These are phyloP conservation scores for Galerina sulciceps DNA, from an alignment of 768 basidiomycete species.

Conservation along the genomic window DNA sequence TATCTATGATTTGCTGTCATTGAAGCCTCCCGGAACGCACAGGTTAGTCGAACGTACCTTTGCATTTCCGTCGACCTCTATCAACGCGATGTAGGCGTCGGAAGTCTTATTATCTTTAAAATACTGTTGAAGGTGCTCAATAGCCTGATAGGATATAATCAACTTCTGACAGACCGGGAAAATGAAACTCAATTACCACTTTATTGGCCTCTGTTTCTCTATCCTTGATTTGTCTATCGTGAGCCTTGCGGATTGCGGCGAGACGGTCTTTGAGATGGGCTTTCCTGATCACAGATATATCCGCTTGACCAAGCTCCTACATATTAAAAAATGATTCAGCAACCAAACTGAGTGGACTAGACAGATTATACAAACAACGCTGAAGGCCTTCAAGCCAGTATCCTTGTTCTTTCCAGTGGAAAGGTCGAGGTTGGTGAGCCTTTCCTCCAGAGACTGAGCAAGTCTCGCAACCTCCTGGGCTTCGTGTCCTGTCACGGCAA, in stretches of 20 bases:
- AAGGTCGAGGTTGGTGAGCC: constrained; percentile 64
- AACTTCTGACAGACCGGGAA: neutral
- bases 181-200: constrained; percentile 48
- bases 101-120: constrained; percentile 80
- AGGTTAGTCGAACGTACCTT: constrained; percentile 55
- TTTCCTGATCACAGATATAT: constrained; percentile 88
- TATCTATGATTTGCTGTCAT: constrained; percentile 46
- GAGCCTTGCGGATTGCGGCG: constrained; percentile 72
- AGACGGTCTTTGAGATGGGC: constrained; percentile 78
- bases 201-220: constrained; percentile 78
- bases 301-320: constrained; percentile 87
- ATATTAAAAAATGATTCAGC: neutral
- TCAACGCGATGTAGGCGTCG: constrained; percentile 66
- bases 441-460: constrained; percentile 64
- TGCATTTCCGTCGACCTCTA: constrained; percentile 83
- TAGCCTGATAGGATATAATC: constrained; percentile 48
- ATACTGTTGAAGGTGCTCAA: constrained; percentile 68
- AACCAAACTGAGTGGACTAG: constrained; percentile 1
- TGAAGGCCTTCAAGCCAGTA: constrained; percentile 79
- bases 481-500: constrained; percentile 93
- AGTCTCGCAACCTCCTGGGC: constrained; percentile 79
- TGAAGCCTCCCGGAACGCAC: neutral
- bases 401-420: constrained; percentile 84
- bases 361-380: constrained; percentile 54
- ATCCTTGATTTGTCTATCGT: constrained; percentile 87